A percentile compares a stretch with the other conserved stretches of the same genome.
Evolutionary conservation across 805 yeast species (phyloP).

Genomic region (Candida ponderosae): DNA sequence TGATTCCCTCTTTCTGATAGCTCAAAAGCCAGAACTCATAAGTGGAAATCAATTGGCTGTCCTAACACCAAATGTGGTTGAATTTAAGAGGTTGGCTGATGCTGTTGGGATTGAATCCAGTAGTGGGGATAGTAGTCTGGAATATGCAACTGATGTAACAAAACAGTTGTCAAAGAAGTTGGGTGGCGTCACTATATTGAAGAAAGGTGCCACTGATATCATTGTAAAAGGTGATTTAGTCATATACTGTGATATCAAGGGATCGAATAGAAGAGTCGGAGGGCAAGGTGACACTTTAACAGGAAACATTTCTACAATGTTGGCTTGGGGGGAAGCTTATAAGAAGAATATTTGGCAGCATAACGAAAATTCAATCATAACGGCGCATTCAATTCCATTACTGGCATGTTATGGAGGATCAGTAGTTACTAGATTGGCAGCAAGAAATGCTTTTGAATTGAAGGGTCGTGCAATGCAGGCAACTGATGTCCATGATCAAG

Average conservation of each 20-base stretch:
- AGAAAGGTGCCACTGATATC: slow-evolving; percentile 65
- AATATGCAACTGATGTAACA: slow-evolving; percentile 17
- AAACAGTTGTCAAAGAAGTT: slow-evolving; percentile 38
- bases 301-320: slow-evolving; percentile 75
- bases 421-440: slow-evolving; percentile 56
- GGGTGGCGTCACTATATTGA: slow-evolving; percentile 54
- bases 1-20: slow-evolving; percentile 69
- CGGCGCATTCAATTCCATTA: slow-evolving; percentile 25
- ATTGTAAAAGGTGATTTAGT: slow-evolving; percentile 44
- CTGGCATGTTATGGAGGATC: slow-evolving; percentile 71
- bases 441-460: slow-evolving; percentile 52
- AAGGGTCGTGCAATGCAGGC: slow-evolving; percentile 82
- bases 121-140: not conserved
- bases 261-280: slow-evolving; percentile 79
- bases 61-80: slow-evolving; percentile 86
- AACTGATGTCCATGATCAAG: slow-evolving; percentile 62
- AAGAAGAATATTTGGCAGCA: slow-evolving; percentile 51
- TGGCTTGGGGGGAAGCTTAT: slow-evolving; percentile 74
- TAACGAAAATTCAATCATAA: slow-evolving; percentile 23
- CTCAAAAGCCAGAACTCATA: slow-evolving; percentile 47
- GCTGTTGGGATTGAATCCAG: slow-evolving; percentile 28
- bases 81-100: slow-evolving; percentile 63
- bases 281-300: slow-evolving; percentile 95
- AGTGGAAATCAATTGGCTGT: slow-evolving; percentile 52
- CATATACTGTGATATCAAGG: slow-evolving; percentile 39